Percentiles rank a stretch among this genome's conserved stretches.
Conservation (phyloP, 2,329 filamentous ascomycete genomes). For the Madurella fahalii region DNA sequence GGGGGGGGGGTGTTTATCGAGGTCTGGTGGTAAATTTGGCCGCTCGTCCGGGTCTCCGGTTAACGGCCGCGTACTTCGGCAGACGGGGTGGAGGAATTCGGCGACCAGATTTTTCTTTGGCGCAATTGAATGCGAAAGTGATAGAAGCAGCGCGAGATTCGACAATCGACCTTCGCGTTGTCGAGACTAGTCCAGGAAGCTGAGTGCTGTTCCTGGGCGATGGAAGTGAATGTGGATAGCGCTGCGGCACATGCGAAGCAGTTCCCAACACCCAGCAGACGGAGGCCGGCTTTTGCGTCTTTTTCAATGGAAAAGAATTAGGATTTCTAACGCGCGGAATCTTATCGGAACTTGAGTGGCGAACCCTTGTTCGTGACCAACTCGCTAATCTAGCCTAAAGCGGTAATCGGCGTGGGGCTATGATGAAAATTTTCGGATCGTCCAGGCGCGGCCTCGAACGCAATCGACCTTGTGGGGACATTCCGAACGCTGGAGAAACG, state of each 20-base stretch:
- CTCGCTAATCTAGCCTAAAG: slow-evolving; percentile 11
- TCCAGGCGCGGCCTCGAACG: slow-evolving; percentile 2
- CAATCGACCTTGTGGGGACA: slow-evolving; percentile 1
- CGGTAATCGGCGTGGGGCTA: slow-evolving; percentile 2
- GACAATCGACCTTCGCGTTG: slow-evolving; percentile 24
- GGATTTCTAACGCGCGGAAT: slow-evolving; percentile 16
- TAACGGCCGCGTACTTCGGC: slow-evolving; percentile 10
- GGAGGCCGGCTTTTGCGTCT: slow-evolving; percentile 13
- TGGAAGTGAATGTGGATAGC: slow-evolving; percentile 4
- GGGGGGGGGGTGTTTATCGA: not conserved
- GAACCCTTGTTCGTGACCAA: slow-evolving; percentile 4
- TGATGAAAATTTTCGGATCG: slow-evolving; percentile 22
- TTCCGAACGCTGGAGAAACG: slow-evolving; percentile 5
- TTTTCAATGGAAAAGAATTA: slow-evolving; percentile 14
- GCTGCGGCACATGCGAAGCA: slow-evolving; percentile 17
- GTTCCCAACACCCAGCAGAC: slow-evolving; percentile 1
- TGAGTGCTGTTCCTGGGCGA: not conserved
- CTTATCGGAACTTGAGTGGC: slow-evolving; percentile 20
- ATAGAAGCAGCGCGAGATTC: slow-evolving; percentile 4
- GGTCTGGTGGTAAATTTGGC: not conserved
- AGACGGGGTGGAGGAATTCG: not conserved
- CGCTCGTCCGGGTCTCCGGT: slow-evolving; percentile 15
- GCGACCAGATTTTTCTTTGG: not conserved
- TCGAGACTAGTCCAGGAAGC: slow-evolving; percentile 6
- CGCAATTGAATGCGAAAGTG: not conserved